Base-by-base conservation (phyloP, 2,329 filamentous ascomycete genomes). In the Pseudonectria foliicola region DNA sequence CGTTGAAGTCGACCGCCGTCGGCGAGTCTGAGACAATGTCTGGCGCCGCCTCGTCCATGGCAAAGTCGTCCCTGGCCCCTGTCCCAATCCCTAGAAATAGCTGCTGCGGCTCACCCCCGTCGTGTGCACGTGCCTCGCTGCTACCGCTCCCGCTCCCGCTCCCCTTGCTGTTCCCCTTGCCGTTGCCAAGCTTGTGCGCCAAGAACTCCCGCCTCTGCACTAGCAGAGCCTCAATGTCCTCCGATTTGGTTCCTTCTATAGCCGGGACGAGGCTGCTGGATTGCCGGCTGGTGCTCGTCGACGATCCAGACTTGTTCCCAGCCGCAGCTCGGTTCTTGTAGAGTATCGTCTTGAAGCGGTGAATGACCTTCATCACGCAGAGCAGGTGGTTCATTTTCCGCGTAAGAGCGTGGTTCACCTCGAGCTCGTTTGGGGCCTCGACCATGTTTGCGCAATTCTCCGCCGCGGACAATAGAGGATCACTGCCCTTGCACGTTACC, bases 401-500 rank as follows among this genome's bases (percentile, higher is more conserved):
- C 3, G 92, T 96, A 45, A 96, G 93, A 11, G 92, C 92, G 44
- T 83, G 79, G 50, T 87, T 87, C 54, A 95, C 76, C 62, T 98
- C 92, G 37, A 89, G 80, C 48, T 92, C 85, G 38, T 90, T 96
- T 1, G 90, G 90, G 5, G 80, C 76, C 42, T 88, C 85, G 23
- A 96, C 70, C 12, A 87, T 66, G 44, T 88, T 73, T 10, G 82
- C 76, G 28, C 85, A 93, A 49, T 98, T 98, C 54, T 95, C 89
- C 44, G 88, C 83, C 29, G 77, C 73, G 7, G 86, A 77, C 10
- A 96, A 70, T 11, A 98, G 67, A 41, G 77, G 77, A 58, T 96
- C 90, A 7, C 67, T 73, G 11, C 87, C 89, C 37, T 75, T 63
- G 52, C 78, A 83, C 6, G 90, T 96, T 11, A 98, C 87, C 92